Percentiles rank a stretch among this genome's conserved stretches.
phyloP scores from a whole-genome alignment of 306 rosid genomes.

The Dalbergia cochinchinensis region DNA sequence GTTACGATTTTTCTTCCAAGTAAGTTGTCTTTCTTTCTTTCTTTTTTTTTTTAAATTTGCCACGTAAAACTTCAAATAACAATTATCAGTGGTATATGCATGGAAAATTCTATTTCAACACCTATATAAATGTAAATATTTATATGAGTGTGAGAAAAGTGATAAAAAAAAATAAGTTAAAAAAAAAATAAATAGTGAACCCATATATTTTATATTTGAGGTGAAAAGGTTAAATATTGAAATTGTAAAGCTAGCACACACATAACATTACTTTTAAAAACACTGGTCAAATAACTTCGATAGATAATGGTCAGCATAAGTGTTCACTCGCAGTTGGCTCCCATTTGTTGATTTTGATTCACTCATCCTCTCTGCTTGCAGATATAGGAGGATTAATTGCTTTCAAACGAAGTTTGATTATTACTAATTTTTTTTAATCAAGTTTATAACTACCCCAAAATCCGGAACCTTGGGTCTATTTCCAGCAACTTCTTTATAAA shows the following conservation, averaged over 20 bases:
- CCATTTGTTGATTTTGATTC: slow-evolving; percentile 34
- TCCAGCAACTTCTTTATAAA: not conserved
- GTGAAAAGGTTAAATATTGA: too few relatives aligned
- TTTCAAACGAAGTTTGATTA: slow-evolving; percentile 14
- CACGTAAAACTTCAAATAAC: not conserved
- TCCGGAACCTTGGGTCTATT: not conserved
- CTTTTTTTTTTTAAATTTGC: not conserved
- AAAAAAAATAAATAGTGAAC: too few relatives aligned
- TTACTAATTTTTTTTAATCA: not conserved
- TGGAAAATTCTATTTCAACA: too few relatives aligned
- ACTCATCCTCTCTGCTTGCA: not conserved
- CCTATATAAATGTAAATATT: too few relatives aligned
- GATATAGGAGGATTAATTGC: slow-evolving; percentile 6
- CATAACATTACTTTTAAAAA: slow-evolving; percentile 16
- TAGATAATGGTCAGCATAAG: not conserved
- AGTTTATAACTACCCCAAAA: slow-evolving; percentile 1
- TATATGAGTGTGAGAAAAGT: too few relatives aligned
- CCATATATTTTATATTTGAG: too few relatives aligned
- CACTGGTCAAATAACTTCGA: slow-evolving; percentile 15
- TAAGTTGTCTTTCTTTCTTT: not conserved
- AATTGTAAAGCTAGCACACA: too few relatives aligned
- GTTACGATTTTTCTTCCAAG: not conserved
- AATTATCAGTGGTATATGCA: slow-evolving; percentile 24
- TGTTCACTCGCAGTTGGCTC: slow-evolving; percentile 21
- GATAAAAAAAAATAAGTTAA: too few relatives aligned